Evolutionary conservation across 306 rosid species (phyloP).

Genomic region (Lathyrus oleraceus): DNA sequence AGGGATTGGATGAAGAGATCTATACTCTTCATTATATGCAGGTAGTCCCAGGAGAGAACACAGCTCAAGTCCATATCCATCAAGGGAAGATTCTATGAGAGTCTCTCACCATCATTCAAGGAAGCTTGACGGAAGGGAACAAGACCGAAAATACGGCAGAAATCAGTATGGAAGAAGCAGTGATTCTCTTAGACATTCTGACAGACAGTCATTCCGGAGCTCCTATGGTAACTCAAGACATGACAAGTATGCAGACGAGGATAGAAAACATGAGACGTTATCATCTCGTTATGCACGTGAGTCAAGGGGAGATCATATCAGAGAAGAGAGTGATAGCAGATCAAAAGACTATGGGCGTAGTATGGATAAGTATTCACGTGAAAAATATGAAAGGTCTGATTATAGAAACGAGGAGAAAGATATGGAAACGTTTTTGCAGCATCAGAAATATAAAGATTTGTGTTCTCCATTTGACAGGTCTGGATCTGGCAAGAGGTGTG

Average conservation of each 20-base stretch:
- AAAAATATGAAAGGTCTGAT: conserved; percentile 61
- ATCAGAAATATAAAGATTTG: conserved; percentile 53
- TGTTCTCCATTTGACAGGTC: conserved; percentile 58
- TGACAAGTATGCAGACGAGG: conserved; percentile 62
- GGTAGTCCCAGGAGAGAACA: conserved; percentile 63
- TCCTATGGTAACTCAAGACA: conserved; percentile 66
- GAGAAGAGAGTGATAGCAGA: conserved; percentile 55
- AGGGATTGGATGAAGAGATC: conserved; percentile 26
- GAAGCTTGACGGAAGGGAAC: conserved; percentile 58
- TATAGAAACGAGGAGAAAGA: conserved; percentile 61
- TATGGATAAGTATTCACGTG: conserved; percentile 58
- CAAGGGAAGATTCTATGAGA: conserved; percentile 47
- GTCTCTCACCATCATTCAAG: conserved; percentile 50
- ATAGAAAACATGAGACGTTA: conserved; percentile 51
- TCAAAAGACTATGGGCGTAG: conserved; percentile 54
- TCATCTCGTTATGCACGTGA: conserved; percentile 61
- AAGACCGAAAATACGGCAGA: conserved; percentile 56
- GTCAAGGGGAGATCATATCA: conserved; percentile 56
- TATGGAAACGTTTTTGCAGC: conserved; percentile 43
- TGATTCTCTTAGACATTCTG: conserved; percentile 66
- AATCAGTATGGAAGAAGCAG: conserved; percentile 53
- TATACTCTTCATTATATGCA: conserved; percentile 39
- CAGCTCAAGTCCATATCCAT: conserved; percentile 56
- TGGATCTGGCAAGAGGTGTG: conserved; percentile 61
- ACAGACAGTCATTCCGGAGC: conserved; percentile 57